Conservation (phyloP, 495 filamentous ascomycete species). For the Glarea lozoyensis region DNA sequence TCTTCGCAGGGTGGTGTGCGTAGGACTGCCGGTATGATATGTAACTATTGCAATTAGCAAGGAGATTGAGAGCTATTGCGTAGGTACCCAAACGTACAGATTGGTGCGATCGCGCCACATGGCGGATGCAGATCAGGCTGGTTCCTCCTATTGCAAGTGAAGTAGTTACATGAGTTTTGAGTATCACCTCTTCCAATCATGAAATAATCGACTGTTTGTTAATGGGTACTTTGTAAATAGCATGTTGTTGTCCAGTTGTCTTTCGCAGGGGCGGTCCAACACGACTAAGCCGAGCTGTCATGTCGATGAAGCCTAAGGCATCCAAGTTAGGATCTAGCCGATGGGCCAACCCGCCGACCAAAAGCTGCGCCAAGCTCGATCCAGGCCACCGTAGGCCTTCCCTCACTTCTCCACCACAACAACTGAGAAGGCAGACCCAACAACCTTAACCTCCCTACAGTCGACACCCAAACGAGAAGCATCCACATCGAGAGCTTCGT, state of each 20-base stretch:
- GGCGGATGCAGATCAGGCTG: background rate
- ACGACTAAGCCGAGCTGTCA: background rate
- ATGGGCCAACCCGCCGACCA: too few species aligned
- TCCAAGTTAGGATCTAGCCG: background rate
- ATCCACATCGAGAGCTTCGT: too few species aligned
- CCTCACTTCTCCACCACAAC: constrained; percentile 2
- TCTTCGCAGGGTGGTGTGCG: constrained; percentile 86
- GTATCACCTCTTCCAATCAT: too few species aligned
- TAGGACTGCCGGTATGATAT: constrained; percentile 99
- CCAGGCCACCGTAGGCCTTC: background rate
- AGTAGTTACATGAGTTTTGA: too few species aligned
- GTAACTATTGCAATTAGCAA: constrained; percentile 47
- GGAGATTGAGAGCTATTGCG: constrained; percentile 5
- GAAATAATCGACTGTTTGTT: too few species aligned
- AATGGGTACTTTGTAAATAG: too few species aligned
- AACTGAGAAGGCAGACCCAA: constrained; percentile 4
- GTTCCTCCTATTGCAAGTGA: background rate
- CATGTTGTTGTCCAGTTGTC: background rate
- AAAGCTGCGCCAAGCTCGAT: background rate
- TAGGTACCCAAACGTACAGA: constrained; percentile 52
- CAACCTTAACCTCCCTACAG: constrained; percentile 10
- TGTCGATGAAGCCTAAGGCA: background rate
- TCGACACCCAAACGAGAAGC: too few species aligned
- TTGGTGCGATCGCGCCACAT: constrained; percentile 83
- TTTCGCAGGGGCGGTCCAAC: background rate